Evolutionary conservation across 768 basidiomycete genomes (phyloP).

Genomic region (Phallus indusiatus): DNA sequence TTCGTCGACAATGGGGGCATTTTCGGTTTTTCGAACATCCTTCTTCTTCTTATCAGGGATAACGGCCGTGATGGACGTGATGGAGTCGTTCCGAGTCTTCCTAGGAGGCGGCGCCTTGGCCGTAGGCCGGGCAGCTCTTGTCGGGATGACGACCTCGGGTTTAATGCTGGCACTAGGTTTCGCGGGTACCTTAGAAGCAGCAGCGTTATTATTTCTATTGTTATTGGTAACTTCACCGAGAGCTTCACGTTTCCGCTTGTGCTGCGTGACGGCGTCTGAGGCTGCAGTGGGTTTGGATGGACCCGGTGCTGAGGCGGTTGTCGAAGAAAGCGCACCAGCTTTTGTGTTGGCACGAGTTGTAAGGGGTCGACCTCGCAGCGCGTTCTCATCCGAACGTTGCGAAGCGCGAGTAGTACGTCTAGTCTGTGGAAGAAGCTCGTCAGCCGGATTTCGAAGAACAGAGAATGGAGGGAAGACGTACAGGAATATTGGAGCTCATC

Average conservation of each 20-base stretch:
- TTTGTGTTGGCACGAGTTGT: slow-evolving; percentile 29
- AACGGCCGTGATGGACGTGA: slow-evolving; percentile 11
- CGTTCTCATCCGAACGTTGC: slow-evolving; percentile 56
- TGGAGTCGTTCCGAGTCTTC: slow-evolving; percentile 34
- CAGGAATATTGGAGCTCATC: slow-evolving; percentile 33
- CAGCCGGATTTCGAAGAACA: not conserved
- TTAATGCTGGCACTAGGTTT: slow-evolving; percentile 18
- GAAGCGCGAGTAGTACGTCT: slow-evolving; percentile 50
- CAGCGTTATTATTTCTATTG: slow-evolving; percentile 14
- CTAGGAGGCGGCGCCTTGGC: slow-evolving; percentile 32
- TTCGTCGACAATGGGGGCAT: slow-evolving; percentile 38
- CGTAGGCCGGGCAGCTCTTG: not conserved
- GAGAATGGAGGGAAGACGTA: slow-evolving; percentile 17
- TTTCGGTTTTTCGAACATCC: slow-evolving; percentile 28
- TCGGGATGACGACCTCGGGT: slow-evolving; percentile 20
- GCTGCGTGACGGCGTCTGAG: slow-evolving; percentile 36
- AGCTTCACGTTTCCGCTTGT: slow-evolving; percentile 69
- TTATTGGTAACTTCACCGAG: slow-evolving; percentile 56
- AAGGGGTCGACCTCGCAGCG: slow-evolving; percentile 46
- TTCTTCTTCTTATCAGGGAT: slow-evolving; percentile 3
- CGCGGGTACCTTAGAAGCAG: not conserved
- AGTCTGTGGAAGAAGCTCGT: slow-evolving; percentile 29
- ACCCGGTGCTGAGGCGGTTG: slow-evolving; percentile 35
- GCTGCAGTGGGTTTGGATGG: slow-evolving; percentile 34
- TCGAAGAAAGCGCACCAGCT: slow-evolving; percentile 39